Base-by-base conservation (phyloP, 164 flowering plant genomes). In the Vitis labrusca region DNA sequence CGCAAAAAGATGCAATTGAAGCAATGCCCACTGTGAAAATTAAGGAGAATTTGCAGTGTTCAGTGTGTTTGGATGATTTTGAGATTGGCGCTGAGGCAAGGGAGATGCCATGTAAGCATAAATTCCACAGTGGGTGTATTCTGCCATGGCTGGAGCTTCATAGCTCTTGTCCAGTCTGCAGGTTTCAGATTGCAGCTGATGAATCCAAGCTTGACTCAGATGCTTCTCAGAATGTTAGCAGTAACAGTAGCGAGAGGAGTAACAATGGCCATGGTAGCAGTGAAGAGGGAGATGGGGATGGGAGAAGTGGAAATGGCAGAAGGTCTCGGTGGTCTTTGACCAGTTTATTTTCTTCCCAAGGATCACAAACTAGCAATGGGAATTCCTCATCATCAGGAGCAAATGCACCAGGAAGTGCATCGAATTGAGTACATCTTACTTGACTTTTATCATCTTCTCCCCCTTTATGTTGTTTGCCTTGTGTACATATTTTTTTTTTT, bases 81-180 rank as follows among this genome's bases (percentile, higher is more conserved):
- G 88, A 84, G 76, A 64, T 78, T 5, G 92, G 91, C 8, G 74
- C 76, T 2, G 90, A 86, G 74, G 96, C 91, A 1, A 91, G 77
- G 68, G 91, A 90, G 79, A 86, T 93, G 96, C 98, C 98, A 0
- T 91, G 98, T 76, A 88, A 88, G 71, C 98, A 93, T 76, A 91
- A 85, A 72, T 93, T 91, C 71, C 98, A 91, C 58, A 47, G 37
- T 56, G 85, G 64, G 8, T 91, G 98, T 65, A 85, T 93, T 37
- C 29, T 85, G 57, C 89, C 93, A 5, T 91, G 98, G 98, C 80
- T 93, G 54, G 91, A 90, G 71, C 88, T 91, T 74, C 98, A 93
- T 72, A 86, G 98, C 66, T 89, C 98, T 10, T 93, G 96, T 56
- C 97, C 97, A 3, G 88, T 93, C 59, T 93, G 98, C 69, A 84